Conservation (phyloP, 352 stramenopile species). For the Phytophthora agathidicida region DNA sequence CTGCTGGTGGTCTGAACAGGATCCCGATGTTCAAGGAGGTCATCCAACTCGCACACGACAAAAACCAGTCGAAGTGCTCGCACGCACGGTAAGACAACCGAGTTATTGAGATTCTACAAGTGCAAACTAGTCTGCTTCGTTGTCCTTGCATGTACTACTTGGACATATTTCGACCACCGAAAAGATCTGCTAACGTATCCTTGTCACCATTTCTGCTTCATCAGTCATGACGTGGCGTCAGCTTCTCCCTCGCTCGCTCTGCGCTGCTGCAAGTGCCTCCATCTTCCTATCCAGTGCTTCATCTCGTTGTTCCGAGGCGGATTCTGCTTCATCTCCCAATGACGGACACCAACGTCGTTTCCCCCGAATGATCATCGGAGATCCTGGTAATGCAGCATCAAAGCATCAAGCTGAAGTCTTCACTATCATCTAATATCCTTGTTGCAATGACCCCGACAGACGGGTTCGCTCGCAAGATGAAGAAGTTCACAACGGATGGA, state of each 20-base stretch:
- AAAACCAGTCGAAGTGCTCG: too few relatives aligned
- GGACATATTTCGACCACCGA: conserved; percentile 39
- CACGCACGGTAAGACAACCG: too few relatives aligned
- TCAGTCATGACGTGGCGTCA: conserved; percentile 24
- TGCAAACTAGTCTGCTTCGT: too few relatives aligned
- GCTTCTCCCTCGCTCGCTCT: conserved; percentile 2
- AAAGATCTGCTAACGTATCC: conserved; percentile 2
- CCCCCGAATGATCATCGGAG: conserved; percentile 32
- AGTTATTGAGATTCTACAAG: too few relatives aligned
- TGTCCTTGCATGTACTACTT: too few relatives aligned
- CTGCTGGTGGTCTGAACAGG: too few relatives aligned
- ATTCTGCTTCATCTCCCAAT: conserved; percentile 5
- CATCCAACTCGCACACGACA: too few relatives aligned
- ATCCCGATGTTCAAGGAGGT: too few relatives aligned
- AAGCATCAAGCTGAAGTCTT: too few relatives aligned
- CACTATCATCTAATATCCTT: neutral
- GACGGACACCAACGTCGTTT: conserved; percentile 19
- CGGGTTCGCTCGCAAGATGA: conserved; percentile 72
- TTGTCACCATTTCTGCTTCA: conserved; percentile 7
- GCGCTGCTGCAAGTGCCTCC: conserved; percentile 9
- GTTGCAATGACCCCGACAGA: conserved; percentile 36
- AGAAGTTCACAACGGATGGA: conserved; percentile 69
- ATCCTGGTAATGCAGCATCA: conserved; percentile 31
- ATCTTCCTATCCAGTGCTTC: neutral
- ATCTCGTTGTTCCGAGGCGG: neutral